Evolutionary conservation across 2,329 filamentous ascomycete species (phyloP).

Genomic region (Aureobasidium leucospermi): DNA sequence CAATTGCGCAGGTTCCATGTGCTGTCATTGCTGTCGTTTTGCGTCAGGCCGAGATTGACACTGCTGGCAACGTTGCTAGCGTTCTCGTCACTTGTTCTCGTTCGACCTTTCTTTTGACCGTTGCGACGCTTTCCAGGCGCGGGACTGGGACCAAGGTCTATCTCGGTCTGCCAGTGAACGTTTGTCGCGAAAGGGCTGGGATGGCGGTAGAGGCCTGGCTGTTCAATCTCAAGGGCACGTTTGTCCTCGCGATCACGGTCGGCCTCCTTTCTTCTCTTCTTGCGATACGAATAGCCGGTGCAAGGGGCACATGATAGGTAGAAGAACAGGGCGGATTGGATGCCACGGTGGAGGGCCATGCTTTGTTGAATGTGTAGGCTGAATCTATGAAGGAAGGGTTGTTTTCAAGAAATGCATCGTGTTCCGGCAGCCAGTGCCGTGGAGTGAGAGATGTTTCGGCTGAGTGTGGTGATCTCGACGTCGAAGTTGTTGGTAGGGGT

Average conservation of each 20-base stretch:
- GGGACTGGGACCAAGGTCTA: conserved; percentile 68
- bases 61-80: conserved; percentile 8
- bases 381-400: neutral
- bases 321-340: conserved; percentile 74
- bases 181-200: conserved; percentile 81
- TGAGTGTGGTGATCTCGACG: neutral
- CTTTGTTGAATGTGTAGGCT: neutral
- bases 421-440: neutral
- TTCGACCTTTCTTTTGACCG: conserved; percentile 36
- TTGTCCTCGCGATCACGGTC: conserved; percentile 61
- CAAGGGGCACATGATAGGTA: conserved; percentile 73
- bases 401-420: neutral
- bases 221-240: conserved; percentile 56
- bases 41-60: conserved; percentile 11
- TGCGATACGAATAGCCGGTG: conserved; percentile 59
- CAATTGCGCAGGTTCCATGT: conserved; percentile 74
- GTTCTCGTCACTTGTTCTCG: conserved; percentile 14
- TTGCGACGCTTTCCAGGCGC: conserved; percentile 37
- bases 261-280: conserved; percentile 64
- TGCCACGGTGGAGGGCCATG: conserved; percentile 36
- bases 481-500: neutral
- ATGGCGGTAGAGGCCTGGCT: conserved; percentile 69
- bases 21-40: conserved; percentile 32
- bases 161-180: conserved; percentile 82
- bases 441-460: neutral